Conservation (phyloP, 2,329 filamentous ascomycete genomes). For the Ophiostoma sp. region DNA sequence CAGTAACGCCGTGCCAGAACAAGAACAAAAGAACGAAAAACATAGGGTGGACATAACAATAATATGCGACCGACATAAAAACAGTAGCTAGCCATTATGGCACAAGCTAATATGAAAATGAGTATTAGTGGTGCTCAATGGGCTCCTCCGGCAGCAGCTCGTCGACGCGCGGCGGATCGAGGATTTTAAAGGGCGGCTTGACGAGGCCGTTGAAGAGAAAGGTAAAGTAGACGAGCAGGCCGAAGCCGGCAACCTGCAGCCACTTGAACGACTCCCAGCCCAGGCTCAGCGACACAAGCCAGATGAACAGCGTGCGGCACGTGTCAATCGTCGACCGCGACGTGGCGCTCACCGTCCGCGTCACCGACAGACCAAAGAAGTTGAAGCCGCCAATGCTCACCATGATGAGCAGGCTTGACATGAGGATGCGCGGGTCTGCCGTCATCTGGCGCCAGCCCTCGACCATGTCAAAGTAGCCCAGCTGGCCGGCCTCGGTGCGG, state of each 20-base stretch:
- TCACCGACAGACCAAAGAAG: constrained; percentile 95
- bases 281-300: constrained; percentile 86
- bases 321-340: constrained; percentile 95
- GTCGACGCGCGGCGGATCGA: constrained; percentile 48
- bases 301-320: constrained; percentile 95
- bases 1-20: neutral
- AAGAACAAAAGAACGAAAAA: neutral
- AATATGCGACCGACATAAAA: neutral
- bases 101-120: neutral
- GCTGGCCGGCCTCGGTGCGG: constrained; percentile 62
- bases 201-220: constrained; percentile 95
- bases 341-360: constrained; percentile 81
- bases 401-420: constrained; percentile 89
- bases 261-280: constrained; percentile 98
- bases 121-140: constrained; percentile 58
- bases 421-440: constrained; percentile 61
- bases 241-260: constrained; percentile 88
- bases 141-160: constrained; percentile 75
- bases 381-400: constrained; percentile 99
- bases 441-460: constrained; percentile 82
- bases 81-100: neutral
- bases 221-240: constrained; percentile 86
- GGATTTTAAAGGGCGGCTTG: constrained; percentile 63
- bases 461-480: constrained; percentile 84
- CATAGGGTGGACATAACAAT: neutral